Percentiles rank a stretch among this genome's conserved stretches.
These are phyloP conservation scores for Coprinopsis cinerea DNA, from an alignment of 768 basidiomycete genomes.

Conservation along the genomic window DNA sequence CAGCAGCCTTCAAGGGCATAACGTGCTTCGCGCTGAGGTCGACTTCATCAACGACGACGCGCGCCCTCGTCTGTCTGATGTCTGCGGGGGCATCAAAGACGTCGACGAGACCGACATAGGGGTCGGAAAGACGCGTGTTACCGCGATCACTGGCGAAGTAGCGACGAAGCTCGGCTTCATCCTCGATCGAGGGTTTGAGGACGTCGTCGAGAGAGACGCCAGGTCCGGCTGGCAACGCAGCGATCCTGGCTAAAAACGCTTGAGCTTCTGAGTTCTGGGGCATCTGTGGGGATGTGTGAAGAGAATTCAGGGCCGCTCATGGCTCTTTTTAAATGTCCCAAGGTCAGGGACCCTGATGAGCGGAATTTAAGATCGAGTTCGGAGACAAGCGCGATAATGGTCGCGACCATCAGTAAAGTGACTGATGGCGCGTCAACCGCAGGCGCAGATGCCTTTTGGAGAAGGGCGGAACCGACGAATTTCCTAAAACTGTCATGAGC, in stretches of 20 bases:
- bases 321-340: background rate
- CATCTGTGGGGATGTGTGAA: slow-evolving; percentile 1
- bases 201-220: slow-evolving; percentile 35
- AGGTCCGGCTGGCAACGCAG: slow-evolving; percentile 6
- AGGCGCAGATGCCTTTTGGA: background rate
- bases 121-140: slow-evolving; percentile 38
- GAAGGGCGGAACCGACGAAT: background rate
- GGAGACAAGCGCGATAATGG: no score
- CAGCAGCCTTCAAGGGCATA: slow-evolving; percentile 41
- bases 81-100: slow-evolving; percentile 45
- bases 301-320: background rate
- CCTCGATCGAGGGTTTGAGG: slow-evolving; percentile 50
- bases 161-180: slow-evolving; percentile 49
- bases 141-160: slow-evolving; percentile 49
- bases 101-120: slow-evolving; percentile 54
- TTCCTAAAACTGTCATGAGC: no score
- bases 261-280: slow-evolving; percentile 13
- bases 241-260: slow-evolving; percentile 11
- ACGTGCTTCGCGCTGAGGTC: slow-evolving; percentile 45
- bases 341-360: background rate
- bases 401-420: no score
- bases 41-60: slow-evolving; percentile 31
- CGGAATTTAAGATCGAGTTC: no score
- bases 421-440: no score
- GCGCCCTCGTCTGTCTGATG: slow-evolving; percentile 45